A percentile compares a stretch with the other conserved stretches of the same genome.
Conservation (phyloP, 2,329 filamentous ascomycete species). For the Trichoderma sp. region DNA sequence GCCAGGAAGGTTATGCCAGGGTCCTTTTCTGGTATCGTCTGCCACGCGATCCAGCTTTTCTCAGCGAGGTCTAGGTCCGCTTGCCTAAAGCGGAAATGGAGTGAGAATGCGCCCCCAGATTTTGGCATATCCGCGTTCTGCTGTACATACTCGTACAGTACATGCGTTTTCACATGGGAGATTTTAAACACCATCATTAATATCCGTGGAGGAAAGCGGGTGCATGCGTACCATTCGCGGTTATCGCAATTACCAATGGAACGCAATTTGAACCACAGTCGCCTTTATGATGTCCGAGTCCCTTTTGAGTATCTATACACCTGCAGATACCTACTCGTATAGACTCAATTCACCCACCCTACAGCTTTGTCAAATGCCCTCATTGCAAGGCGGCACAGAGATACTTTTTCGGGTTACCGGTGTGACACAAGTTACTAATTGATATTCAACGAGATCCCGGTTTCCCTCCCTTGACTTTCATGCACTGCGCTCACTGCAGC, state of each 20-base stretch:
- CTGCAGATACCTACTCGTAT: neutral
- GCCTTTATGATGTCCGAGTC: neutral
- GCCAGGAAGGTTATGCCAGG: neutral
- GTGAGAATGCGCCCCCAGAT: neutral
- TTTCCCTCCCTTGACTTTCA: neutral
- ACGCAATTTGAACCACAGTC: neutral
- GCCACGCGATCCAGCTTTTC: neutral
- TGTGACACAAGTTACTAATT: neutral
- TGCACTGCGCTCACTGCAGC: neutral
- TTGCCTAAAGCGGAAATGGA: conserved; percentile 14
- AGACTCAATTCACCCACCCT: neutral
- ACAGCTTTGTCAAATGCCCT: neutral
- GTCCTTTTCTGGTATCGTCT: neutral
- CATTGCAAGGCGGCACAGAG: neutral
- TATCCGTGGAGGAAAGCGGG: neutral
- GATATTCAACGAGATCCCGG: neutral
- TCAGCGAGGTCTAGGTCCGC: neutral
- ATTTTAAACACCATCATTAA: neutral
- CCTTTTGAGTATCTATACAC: neutral
- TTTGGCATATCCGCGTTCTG: neutral
- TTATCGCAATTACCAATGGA: neutral
- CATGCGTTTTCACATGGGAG: neutral
- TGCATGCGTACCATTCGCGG: neutral
- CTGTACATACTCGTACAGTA: neutral
- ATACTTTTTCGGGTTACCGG: neutral